Evolutionary conservation across 768 basidiomycete species (phyloP).

Genomic region (Kwoniella sp.): DNA sequence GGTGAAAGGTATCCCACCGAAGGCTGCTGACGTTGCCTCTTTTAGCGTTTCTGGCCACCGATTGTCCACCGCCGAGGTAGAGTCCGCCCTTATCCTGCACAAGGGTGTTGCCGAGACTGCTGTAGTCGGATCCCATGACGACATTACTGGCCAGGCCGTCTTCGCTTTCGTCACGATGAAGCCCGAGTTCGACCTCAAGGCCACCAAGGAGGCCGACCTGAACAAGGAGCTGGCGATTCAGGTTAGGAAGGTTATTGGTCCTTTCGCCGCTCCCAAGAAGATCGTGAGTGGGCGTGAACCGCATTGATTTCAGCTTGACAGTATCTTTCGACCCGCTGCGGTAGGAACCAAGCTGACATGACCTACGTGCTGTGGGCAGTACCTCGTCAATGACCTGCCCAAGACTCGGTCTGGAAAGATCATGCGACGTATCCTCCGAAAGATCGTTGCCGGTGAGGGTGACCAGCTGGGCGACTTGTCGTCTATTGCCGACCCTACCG

Average conservation of each 20-base stretch:
- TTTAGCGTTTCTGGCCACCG: slow-evolving; percentile 84
- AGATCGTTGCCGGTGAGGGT: slow-evolving; percentile 81
- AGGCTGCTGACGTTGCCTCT: slow-evolving; percentile 10
- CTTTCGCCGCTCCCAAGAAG: slow-evolving; percentile 96
- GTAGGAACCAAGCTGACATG: neutral
- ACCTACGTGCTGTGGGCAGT: slow-evolving; percentile 25
- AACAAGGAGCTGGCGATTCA: slow-evolving; percentile 88
- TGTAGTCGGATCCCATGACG: slow-evolving; percentile 57
- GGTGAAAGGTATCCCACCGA: slow-evolving; percentile 9
- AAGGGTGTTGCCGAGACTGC: slow-evolving; percentile 95
- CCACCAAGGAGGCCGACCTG: slow-evolving; percentile 69
- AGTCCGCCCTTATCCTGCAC: slow-evolving; percentile 92
- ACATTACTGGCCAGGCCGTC: slow-evolving; percentile 66
- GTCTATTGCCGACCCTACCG: slow-evolving; percentile 82
- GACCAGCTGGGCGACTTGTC: slow-evolving; percentile 87
- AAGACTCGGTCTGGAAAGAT: slow-evolving; percentile 96
- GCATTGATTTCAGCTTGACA: neutral
- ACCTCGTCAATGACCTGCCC: slow-evolving; percentile 67
- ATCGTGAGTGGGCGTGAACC: slow-evolving; percentile 63
- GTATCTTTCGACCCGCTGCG: neutral
- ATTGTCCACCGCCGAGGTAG: slow-evolving; percentile 95
- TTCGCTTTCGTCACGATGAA: slow-evolving; percentile 91
- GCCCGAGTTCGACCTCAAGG: slow-evolving; percentile 82
- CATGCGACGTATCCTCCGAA: slow-evolving; percentile 93
- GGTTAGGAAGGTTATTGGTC: slow-evolving; percentile 96